These are phyloP conservation scores for Moelleriella libera DNA, from an alignment of 2,329 filamentous ascomycete species.

Conservation along the genomic window DNA sequence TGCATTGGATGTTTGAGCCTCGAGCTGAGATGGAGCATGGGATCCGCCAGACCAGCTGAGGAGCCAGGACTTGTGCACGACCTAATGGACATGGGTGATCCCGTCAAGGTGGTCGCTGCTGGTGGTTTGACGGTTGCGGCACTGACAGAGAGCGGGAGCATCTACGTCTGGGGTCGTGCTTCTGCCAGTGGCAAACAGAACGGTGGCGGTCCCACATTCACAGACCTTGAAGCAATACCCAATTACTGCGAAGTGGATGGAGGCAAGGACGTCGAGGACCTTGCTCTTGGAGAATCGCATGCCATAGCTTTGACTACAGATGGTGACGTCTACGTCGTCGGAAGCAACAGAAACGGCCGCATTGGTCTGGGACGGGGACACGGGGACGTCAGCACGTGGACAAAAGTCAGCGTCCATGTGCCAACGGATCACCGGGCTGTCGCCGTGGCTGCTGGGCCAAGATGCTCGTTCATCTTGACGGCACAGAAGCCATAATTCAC, in stretches of 20 bases:
- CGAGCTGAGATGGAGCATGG: slow-evolving; percentile 4
- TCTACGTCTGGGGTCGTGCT: slow-evolving; percentile 46
- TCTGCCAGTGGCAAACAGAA: slow-evolving; percentile 9
- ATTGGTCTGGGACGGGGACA: slow-evolving; percentile 27
- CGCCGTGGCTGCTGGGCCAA: slow-evolving; percentile 33
- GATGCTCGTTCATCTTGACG: slow-evolving; percentile 34
- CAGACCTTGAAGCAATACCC: slow-evolving; percentile 18
- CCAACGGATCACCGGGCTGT: slow-evolving; percentile 14
- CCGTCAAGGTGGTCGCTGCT: slow-evolving; percentile 37
- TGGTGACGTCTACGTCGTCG: slow-evolving; percentile 38
- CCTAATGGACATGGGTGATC: slow-evolving; percentile 34
- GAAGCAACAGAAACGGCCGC: slow-evolving; percentile 44
- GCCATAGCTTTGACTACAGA: slow-evolving; percentile 38
- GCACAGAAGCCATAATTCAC: slow-evolving; percentile 1
- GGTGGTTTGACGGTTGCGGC: slow-evolving; percentile 45
- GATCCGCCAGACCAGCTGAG: slow-evolving; percentile 24
- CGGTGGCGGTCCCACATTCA: slow-evolving; percentile 9
- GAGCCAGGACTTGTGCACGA: slow-evolving; percentile 30
- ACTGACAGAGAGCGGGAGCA: slow-evolving; percentile 38
- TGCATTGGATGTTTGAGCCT: background rate
- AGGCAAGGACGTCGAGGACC: slow-evolving; percentile 37
- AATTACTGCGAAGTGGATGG: slow-evolving; percentile 30
- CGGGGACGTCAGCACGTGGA: slow-evolving; percentile 18
- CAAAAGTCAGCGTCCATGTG: slow-evolving; percentile 15
- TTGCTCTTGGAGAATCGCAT: slow-evolving; percentile 44